Evolutionary conservation across 331 rosid genomes (phyloP), one percentile per base, ranked within the genome.

Genomic region (Acacia pycnantha): DNA sequence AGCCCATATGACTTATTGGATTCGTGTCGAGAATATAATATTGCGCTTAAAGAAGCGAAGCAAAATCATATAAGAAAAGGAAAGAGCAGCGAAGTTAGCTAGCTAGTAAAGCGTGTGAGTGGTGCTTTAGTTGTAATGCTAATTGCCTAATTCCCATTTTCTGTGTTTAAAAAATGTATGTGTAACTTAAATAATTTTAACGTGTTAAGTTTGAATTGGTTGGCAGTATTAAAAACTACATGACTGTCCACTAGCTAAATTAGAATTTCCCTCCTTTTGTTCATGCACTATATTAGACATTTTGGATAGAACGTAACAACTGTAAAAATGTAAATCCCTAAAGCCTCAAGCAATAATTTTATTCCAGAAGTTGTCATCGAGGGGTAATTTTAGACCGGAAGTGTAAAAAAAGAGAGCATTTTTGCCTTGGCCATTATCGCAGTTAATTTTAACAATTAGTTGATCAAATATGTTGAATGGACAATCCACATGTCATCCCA

Each of bases 21-120:
- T 84, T 79, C 84, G 76, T 35, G 73, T 56, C 35, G 24, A 37
- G 75, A n/a, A n/a, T n/a, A n/a, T n/a, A 77, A 77, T 71, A 74
- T 33, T 26, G 12, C 41, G 84, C 62, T 72, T 21, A 54, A 19
- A 54, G n/a, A n/a, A n/a, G n/a, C n/a, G 61, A 54, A 21, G 26
- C 26, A 54, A 54, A 54, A 19, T 26, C 8, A 1, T 19, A 7
- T 24, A 19, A 54, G 26, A 56, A 56, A n/a, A n/a, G 64, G 33
- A 59, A 71, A 77, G 77, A 77, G 82, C 31, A 54, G 74, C 70
- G 67, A 64, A 44, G 73, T 24, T 48, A 2, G 16, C 58, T 18
- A 73, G 24, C 54, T 50, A 59, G 13, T 70, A 77, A 77, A 74
- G 77, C 70, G 22, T 35, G 43, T 46, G 59, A 31, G 9, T 1